Evolutionary conservation across 192 early-diverging fungal genomes (phyloP), one percentile per base, ranked within the genome.

Genomic region (Phlyctochytrium planicorne): DNA sequence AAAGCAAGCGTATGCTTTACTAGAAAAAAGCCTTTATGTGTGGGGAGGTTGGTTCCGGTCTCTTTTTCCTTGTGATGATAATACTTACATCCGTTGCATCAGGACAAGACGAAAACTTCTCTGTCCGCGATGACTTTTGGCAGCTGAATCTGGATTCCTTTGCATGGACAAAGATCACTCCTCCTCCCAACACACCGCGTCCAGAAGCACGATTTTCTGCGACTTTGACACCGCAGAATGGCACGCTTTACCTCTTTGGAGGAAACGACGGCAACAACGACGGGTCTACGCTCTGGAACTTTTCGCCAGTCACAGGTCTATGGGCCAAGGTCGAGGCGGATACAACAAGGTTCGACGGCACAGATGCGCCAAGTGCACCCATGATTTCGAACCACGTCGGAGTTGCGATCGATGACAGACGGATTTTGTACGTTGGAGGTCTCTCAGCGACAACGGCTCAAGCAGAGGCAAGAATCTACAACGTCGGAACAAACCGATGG

Each of bases 221-320:
- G 34, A 33, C 29, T 0, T 56, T 66, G 53, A 27, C 2, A 12
- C 29, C 30, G 14, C 52, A 25, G 24, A 66, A 66, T 27, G 32
- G 53, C 52, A 66, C 53, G 52, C 53, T 66, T 6, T 25, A 56
- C 1, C 52, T 66, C 16, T 66, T 66, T 33, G 65, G 65, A 4
- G 65, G 65, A 56, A 31, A 17, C 30, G 27, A 52, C 25, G 65
- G 65, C 23, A 17, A 23, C 24, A 12, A n/a, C 29, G 65, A 66
- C 53, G 10, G 14, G 6, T 25, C 52, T 20, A 27, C 50, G 23
- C 27, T 66, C n/a, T 66, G 65, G 65, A n/a, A 33, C 29, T 66
- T 66, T 33, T 24, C 50, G 52, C 10, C 53, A 6, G 2, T 0
- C 30, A 6, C 23, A n/a, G 4, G 20, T 23, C 12, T 17, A 14